Percentiles rank a stretch among this genome's conserved stretches.
Conservation (phyloP, 331 rosid species). For the Stylosanthes scabra region DNA sequence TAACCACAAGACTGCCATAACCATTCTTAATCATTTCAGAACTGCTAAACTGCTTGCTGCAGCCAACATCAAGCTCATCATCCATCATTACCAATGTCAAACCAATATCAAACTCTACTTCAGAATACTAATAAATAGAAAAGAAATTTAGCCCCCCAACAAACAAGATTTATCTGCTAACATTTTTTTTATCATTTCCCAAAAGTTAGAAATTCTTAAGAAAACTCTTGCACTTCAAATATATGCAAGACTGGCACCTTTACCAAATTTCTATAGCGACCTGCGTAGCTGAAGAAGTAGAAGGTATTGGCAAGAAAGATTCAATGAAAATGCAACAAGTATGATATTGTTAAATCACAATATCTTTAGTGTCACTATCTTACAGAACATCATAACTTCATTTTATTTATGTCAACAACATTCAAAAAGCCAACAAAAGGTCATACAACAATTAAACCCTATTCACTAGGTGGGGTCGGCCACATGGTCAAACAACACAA, state of each 20-base stretch:
- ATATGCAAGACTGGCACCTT: neutral
- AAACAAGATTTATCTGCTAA: neutral
- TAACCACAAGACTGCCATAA: neutral
- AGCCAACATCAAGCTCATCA: constrained; percentile 6
- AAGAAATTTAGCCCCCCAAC: constrained; percentile 1
- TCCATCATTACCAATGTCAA: neutral
- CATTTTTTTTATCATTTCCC: neutral
- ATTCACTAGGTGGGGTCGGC: too few species aligned
- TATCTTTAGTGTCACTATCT: neutral
- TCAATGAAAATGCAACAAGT: neutral
- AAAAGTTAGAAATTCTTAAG: neutral
- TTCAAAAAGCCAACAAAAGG: neutral
- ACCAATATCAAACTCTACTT: neutral
- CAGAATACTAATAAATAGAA: neutral
- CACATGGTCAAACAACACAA: too few species aligned
- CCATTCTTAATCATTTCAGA: neutral
- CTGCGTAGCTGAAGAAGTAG: neutral
- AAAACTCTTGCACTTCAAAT: constrained; percentile 16
- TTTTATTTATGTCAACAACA: neutral
- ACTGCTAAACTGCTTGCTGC: too few species aligned
- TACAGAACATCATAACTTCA: neutral
- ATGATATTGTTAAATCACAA: neutral
- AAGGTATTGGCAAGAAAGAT: neutral
- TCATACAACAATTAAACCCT: too few species aligned
- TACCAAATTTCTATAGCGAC: neutral